phyloP scores from a whole-genome alignment of 75 land plant species.

The Picea glauca region DNA sequence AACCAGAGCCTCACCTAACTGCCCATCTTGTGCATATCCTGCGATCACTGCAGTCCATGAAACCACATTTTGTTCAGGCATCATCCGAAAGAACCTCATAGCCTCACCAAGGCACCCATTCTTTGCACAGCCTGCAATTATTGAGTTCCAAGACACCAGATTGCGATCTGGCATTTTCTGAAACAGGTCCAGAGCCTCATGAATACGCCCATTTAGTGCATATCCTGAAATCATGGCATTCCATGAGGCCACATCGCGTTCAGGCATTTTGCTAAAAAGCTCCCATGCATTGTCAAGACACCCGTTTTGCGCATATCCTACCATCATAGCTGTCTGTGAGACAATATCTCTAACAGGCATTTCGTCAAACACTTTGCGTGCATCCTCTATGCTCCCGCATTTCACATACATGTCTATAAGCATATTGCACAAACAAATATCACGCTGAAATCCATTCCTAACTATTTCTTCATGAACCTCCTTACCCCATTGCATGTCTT shows the following conservation, averaged over 20 bases:
- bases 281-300: constrained; percentile 24
- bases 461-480: constrained; percentile 15
- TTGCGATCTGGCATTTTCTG: constrained; percentile 25
- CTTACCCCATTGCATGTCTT: constrained; percentile 14
- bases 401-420: constrained; percentile 43
- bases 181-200: constrained; percentile 47
- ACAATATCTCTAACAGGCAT: constrained; percentile 26
- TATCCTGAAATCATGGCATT: constrained; percentile 36
- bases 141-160: constrained; percentile 26
- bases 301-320: constrained; percentile 13
- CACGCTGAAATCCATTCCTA: constrained; percentile 14
- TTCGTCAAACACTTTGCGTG: constrained; percentile 27
- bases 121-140: constrained; percentile 20
- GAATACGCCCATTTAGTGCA: constrained; percentile 54
- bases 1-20: constrained; percentile 9
- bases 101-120: constrained; percentile 16
- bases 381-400: constrained; percentile 27
- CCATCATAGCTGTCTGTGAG: constrained; percentile 33
- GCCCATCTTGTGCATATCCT: constrained; percentile 22
- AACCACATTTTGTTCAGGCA: constrained; percentile 11
- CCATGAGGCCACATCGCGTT: constrained; percentile 66
- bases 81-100: not conserved
- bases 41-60: constrained; percentile 17
- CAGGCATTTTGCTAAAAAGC: constrained; percentile 39
- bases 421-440: constrained; percentile 24